Evolutionary conservation across 192 early-diverging fungal genomes (phyloP).

Genomic region (Mortierella antarctica): DNA sequence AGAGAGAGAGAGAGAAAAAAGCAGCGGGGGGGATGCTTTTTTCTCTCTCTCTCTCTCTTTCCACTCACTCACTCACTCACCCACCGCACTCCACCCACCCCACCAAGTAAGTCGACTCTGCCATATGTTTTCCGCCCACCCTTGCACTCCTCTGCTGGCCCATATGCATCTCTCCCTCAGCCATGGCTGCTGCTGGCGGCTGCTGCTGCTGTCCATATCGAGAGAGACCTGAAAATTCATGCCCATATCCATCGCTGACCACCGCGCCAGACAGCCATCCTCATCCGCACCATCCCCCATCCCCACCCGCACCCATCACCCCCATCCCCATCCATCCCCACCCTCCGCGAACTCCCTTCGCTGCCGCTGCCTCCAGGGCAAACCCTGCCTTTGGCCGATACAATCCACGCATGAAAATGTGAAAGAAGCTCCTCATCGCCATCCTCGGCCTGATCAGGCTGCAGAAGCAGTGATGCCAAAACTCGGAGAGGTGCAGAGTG

Average conservation of each 20-base stretch:
- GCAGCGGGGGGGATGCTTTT: too few relatives aligned
- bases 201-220: neutral
- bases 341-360: neutral
- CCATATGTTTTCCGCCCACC: neutral
- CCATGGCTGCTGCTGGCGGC: neutral
- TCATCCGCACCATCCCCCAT: neutral
- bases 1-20: too few relatives aligned
- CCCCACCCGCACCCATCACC: constrained; percentile 9
- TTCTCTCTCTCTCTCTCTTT: constrained; percentile 15
- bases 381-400: too few relatives aligned
- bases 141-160: neutral
- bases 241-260: too few relatives aligned
- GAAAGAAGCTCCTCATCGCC: too few relatives aligned
- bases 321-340: constrained; percentile 14
- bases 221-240: too few relatives aligned
- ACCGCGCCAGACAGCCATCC: too few relatives aligned
- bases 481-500: too few relatives aligned
- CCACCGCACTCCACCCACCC: neutral
- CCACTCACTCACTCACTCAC: neutral
- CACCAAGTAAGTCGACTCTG: constrained; percentile 14
- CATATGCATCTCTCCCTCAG: neutral
- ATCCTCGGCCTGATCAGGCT: too few relatives aligned
- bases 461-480: too few relatives aligned
- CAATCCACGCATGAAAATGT: too few relatives aligned
- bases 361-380: neutral